These are phyloP conservation scores for Sanguinoderma infundibulare DNA, from an alignment of 1,284 basidiomycete species.

Conservation along the genomic window DNA sequence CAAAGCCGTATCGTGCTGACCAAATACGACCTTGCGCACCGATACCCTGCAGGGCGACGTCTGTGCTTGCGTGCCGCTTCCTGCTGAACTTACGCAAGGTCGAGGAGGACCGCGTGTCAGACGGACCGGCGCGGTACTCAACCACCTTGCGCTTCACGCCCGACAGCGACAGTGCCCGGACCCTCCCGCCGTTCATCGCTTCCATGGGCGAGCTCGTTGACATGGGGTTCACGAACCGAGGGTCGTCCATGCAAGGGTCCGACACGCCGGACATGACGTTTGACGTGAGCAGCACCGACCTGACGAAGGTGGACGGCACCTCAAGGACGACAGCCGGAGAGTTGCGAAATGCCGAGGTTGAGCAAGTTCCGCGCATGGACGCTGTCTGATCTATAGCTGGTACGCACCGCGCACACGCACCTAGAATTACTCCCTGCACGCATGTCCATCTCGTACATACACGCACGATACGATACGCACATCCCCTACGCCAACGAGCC, in stretches of 20 bases:
- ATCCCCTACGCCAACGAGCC: slow-evolving; percentile 17
- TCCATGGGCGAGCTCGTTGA: slow-evolving; percentile 6
- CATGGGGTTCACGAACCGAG: neutral
- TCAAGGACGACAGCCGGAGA: no score
- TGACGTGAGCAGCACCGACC: neutral
- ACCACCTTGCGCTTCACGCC: slow-evolving; percentile 3
- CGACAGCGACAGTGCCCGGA: neutral
- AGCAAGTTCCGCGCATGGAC: neutral
- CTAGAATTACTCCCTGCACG: neutral
- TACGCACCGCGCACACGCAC: neutral
- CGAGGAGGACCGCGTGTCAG: neutral
- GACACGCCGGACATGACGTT: neutral
- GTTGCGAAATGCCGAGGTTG: no score
- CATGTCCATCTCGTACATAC: neutral
- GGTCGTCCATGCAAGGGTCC: neutral
- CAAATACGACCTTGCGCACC: neutral
- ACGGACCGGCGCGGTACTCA: neutral
- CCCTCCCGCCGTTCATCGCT: slow-evolving; percentile 6
- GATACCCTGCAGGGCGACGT: neutral
- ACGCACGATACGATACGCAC: neutral
- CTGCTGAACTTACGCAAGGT: slow-evolving; percentile 4
- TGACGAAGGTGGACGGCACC: neutral
- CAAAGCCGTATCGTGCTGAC: neutral
- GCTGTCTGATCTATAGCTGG: neutral
- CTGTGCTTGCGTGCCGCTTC: slow-evolving; percentile 8